phyloP scores from a whole-genome alignment of 2,329 filamentous ascomycete species.

The Pseudogymnoascus sp. region DNA sequence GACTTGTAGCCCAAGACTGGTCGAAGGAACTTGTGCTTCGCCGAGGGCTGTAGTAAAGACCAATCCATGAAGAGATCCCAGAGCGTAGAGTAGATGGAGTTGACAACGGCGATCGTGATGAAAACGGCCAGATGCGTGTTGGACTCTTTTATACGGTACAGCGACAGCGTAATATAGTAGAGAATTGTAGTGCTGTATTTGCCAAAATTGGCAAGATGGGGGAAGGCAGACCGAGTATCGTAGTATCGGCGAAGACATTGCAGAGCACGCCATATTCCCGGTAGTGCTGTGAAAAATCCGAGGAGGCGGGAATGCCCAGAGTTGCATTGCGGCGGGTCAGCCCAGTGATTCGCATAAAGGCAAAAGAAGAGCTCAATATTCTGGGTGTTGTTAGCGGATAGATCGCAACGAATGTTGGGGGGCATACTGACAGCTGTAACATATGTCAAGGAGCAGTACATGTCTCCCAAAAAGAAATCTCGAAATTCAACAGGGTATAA shows the following conservation, averaged over 20 bases:
- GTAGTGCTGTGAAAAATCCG: slow-evolving; percentile 77
- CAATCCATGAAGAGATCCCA: slow-evolving; percentile 98
- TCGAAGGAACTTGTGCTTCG: slow-evolving; percentile 61
- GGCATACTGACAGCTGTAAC: slow-evolving; percentile 63
- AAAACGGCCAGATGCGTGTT: slow-evolving; percentile 60
- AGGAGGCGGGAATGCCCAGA: slow-evolving; percentile 75
- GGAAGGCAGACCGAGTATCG: slow-evolving; percentile 81
- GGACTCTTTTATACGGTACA: slow-evolving; percentile 69
- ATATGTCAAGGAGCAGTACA: slow-evolving; percentile 94
- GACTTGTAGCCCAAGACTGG: slow-evolving; percentile 73
- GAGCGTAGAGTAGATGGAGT: slow-evolving; percentile 72
- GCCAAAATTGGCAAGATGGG: slow-evolving; percentile 83
- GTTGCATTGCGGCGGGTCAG: slow-evolving; percentile 69
- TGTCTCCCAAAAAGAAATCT: slow-evolving; percentile 95
- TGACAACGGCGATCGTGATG: slow-evolving; percentile 72
- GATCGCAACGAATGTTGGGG: too few relatives aligned
- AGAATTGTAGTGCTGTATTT: slow-evolving; percentile 86
- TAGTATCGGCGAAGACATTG: slow-evolving; percentile 86
- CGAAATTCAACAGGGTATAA: slow-evolving; percentile 92
- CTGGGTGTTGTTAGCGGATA: slow-evolving; percentile 36
- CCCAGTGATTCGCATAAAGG: slow-evolving; percentile 75
- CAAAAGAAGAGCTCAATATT: slow-evolving; percentile 94
- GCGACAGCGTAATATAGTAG: slow-evolving; percentile 67
- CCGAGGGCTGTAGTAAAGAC: slow-evolving; percentile 73
- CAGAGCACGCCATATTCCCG: slow-evolving; percentile 81